A percentile compares a stretch with the other conserved stretches of the same genome.
Conservation (phyloP, 805 yeast genomes). For the Grigorovia transvaalensis region DNA sequence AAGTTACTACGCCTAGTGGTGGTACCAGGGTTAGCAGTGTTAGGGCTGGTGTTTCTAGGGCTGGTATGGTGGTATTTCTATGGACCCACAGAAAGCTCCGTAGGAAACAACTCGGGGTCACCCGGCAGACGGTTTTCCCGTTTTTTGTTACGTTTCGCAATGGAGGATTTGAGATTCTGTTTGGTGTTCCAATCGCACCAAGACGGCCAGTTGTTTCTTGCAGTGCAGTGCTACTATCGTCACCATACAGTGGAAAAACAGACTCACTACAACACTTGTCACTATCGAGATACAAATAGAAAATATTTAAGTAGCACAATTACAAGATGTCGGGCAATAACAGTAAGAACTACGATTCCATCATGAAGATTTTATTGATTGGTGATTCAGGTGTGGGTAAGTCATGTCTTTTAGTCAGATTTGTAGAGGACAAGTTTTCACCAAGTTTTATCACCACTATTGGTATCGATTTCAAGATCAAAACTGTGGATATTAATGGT, state of each 20-base stretch:
- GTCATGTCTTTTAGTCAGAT: conserved; percentile 81
- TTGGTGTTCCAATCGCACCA: no score
- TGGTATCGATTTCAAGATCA: conserved; percentile 95
- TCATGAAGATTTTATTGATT: conserved; percentile 83
- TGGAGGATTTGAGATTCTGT: no score
- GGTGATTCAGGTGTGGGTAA: conserved; percentile 92
- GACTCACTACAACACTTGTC: no score
- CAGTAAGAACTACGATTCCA: conserved; percentile 55
- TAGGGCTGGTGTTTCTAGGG: no score
- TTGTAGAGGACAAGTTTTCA: conserved; percentile 93
- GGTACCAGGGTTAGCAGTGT: background rate
- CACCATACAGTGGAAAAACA: no score
- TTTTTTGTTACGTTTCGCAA: background rate
- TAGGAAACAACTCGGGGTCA: background rate
- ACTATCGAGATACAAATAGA: no score
- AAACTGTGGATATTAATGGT: conserved; percentile 90
- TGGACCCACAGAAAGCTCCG: no score
- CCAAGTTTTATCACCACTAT: conserved; percentile 96
- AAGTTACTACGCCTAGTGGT: conserved; percentile 79
- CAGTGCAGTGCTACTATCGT: no score
- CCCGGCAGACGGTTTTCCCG: background rate
- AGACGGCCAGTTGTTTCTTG: no score
- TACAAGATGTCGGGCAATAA: conserved; percentile 21
- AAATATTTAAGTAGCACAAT: background rate
- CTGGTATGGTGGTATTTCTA: no score